Evolutionary conservation across 1,284 basidiomycete genomes (phyloP), one percentile per base, ranked within the genome.

Genomic region (Moesziomyces sp.): DNA sequence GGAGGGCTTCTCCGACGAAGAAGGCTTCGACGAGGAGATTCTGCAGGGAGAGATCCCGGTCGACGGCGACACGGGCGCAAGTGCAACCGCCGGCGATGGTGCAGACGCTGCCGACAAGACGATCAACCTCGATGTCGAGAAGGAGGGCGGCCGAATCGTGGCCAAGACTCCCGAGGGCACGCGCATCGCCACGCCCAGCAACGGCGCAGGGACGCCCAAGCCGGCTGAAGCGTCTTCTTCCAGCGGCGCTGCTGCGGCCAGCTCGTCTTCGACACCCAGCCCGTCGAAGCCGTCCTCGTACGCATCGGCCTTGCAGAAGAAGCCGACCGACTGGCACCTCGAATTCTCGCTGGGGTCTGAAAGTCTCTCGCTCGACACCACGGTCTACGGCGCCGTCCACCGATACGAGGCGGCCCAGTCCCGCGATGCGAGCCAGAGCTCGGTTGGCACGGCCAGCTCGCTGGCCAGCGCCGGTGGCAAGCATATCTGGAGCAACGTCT

Each of bases 151-250:
- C n/a, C 93, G 92, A 81, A 89, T 98, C 9, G 93, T 94, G 80
- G 95, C 94, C 10, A 93, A 97, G 84, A 98, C 96, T 0, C 94
- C 96, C 0, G 93, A 97, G 67, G 96, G 96, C 1, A 97, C 95
- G 0, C 89, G 94, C 21, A 90, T 99, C 35, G 90, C 92, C 2
- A 98, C 96, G 7, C 96, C 96, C 0, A 90, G 88, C 77, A 87
- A 59, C 18, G 74, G 71, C 5, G 23, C 59, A 6, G 49, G 62
- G 28, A 70, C 71, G 16, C 54, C 77, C 38, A 54, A 77, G 52
- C 46, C 72, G 14, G 45, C 58, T 1, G 60, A 72, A 84, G 1
- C 85, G 88, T 38, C 54, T 38, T 48, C 62, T n/a, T 46, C 60
- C 18, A 43, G 48, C 13, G 33, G 54, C 21, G 57, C 58, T 11